These are phyloP conservation scores for Phytopythium aichiense DNA, from an alignment of 352 stramenopile species.

Conservation along the genomic window DNA sequence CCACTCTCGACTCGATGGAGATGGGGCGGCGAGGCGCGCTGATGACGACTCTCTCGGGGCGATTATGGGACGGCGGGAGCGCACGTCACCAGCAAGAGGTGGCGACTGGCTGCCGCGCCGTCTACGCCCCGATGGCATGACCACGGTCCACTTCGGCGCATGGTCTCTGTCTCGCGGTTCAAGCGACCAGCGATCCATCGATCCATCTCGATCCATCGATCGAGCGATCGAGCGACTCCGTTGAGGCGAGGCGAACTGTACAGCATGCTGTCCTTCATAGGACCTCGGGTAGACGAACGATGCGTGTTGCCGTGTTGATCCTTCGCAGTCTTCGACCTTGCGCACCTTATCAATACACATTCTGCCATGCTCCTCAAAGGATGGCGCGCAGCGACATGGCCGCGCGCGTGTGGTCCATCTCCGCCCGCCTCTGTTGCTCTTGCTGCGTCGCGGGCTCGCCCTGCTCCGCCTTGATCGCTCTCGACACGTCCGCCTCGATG, in stretches of 20 bases:
- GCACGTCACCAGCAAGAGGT: background rate
- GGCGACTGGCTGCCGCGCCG: too few relatives aligned
- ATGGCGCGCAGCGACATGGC: conserved; percentile 5
- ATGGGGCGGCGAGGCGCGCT: background rate
- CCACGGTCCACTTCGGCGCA: background rate
- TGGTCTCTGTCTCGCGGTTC: background rate
- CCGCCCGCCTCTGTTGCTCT: background rate
- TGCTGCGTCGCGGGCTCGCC: background rate
- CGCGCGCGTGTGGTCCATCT: conserved; percentile 5
- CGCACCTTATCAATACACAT: background rate
- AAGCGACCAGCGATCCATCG: background rate
- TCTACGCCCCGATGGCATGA: background rate
- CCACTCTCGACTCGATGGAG: background rate
- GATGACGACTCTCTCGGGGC: background rate
- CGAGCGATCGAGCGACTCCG: too few relatives aligned
- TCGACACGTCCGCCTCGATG: conserved; percentile 1
- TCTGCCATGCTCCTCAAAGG: background rate
- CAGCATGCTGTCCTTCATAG: too few relatives aligned
- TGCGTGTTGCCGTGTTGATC: background rate
- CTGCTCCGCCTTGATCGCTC: background rate
- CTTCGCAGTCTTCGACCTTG: background rate
- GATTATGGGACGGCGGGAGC: background rate
- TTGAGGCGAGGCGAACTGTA: too few relatives aligned
- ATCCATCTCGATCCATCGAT: too few relatives aligned
- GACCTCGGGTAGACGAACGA: background rate